Conservation (phyloP, 805 yeast genomes). For the Sporopachydermia lactativora region DNA sequence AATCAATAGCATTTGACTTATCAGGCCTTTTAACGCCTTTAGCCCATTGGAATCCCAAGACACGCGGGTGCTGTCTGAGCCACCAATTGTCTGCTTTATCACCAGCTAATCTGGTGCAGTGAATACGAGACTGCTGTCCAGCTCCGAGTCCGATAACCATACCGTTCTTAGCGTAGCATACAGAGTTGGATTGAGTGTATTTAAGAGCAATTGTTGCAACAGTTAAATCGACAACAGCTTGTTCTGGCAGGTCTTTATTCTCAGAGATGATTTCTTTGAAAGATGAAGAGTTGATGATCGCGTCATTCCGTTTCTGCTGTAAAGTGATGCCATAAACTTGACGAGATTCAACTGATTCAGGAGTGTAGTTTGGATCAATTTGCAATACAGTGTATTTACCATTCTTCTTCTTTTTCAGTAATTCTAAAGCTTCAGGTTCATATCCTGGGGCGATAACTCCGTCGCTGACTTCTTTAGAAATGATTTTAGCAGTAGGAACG, state of each 20-base stretch:
- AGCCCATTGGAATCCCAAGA: constrained; percentile 89
- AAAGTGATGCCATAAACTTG: constrained; percentile 92
- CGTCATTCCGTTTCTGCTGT: constrained; percentile 97
- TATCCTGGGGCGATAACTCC: constrained; percentile 99
- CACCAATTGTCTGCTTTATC: constrained; percentile 99
- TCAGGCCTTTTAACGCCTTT: constrained; percentile 98
- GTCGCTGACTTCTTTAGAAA: constrained; percentile 93
- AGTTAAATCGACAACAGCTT: constrained; percentile 84
- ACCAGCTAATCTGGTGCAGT: constrained; percentile 98
- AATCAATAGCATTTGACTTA: constrained; percentile 94
- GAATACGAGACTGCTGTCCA: constrained; percentile 98
- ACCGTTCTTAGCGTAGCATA: constrained; percentile 96
- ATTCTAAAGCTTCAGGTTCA: constrained; percentile 80
- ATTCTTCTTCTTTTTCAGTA: constrained; percentile 84
- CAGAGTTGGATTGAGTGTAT: constrained; percentile 97
- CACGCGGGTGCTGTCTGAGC: constrained; percentile 97
- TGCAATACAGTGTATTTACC: constrained; percentile 96
- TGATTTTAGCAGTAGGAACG: constrained; percentile 90
- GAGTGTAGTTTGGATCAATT: constrained; percentile 88
- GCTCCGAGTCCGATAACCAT: constrained; percentile 99
- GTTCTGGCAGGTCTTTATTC: constrained; percentile 79
- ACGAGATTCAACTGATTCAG: constrained; percentile 73
- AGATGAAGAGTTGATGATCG: constrained; percentile 78
- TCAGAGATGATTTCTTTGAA: constrained; percentile 85
- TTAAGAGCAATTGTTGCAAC: constrained; percentile 96